Conservation (phyloP, 257 asterid genomes). For the Perilla frutescens region DNA sequence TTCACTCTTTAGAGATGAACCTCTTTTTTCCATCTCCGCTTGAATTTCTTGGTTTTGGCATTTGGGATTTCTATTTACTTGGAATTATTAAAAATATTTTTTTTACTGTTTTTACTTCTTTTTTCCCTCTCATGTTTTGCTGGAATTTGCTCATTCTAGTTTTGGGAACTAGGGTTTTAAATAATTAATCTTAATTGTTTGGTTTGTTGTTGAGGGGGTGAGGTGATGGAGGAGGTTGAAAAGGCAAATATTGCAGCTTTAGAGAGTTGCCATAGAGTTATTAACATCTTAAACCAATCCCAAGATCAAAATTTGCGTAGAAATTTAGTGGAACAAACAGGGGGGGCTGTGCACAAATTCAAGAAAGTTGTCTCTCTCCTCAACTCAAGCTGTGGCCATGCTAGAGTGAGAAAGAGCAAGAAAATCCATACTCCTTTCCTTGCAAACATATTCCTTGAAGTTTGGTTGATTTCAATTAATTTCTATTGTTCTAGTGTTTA, state of each 20-base stretch:
- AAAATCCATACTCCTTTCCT: slow-evolving; percentile 57
- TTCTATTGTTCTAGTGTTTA: too few species aligned
- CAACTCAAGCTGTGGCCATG: slow-evolving; percentile 73
- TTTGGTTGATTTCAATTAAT: too few species aligned
- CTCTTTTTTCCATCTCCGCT: slow-evolving; percentile 25
- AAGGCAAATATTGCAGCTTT: slow-evolving; percentile 78
- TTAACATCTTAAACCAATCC: slow-evolving; percentile 60
- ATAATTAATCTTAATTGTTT: neutral
- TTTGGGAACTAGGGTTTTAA: slow-evolving; percentile 51
- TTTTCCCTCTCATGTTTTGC: slow-evolving; percentile 22
- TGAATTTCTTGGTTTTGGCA: slow-evolving; percentile 24
- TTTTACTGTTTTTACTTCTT: neutral
- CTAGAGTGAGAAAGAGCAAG: slow-evolving; percentile 71
- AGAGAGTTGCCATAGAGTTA: slow-evolving; percentile 82
- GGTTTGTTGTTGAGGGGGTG: neutral
- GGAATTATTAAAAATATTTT: neutral
- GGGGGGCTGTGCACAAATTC: slow-evolving; percentile 71
- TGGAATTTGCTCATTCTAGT: slow-evolving; percentile 16
- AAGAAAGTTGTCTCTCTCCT: slow-evolving; percentile 76
- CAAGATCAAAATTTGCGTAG: slow-evolving; percentile 56
- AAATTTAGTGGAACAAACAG: slow-evolving; percentile 66
- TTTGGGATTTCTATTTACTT: slow-evolving; percentile 29
- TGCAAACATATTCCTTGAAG: slow-evolving; percentile 62
- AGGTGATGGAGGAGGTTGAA: slow-evolving; percentile 77
- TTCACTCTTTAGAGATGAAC: slow-evolving; percentile 21